Conservation (phyloP, 352 stramenopile species). For the Phytophthora pluvialis region DNA sequence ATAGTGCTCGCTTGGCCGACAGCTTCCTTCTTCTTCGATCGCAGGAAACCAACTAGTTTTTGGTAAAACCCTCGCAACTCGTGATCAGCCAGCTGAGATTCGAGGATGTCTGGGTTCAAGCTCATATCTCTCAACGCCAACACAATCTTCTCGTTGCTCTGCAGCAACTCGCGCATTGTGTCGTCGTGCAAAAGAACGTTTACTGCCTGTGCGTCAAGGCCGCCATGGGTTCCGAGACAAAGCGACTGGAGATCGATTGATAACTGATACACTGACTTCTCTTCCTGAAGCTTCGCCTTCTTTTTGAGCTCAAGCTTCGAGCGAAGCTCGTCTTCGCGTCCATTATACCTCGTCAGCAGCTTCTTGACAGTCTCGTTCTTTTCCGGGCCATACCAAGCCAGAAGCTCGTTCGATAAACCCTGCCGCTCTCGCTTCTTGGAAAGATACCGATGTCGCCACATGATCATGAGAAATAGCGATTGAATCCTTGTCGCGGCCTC, state of each 20-base stretch:
- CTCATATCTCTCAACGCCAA: constrained; percentile 72
- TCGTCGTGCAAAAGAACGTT: constrained; percentile 59
- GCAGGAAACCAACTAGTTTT: constrained; percentile 51
- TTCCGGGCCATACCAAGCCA: constrained; percentile 46
- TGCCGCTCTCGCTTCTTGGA: constrained; percentile 37
- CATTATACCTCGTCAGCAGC: constrained; percentile 49
- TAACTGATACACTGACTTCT: constrained; percentile 37
- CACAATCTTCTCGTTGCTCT: constrained; percentile 55
- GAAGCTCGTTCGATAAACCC: constrained; percentile 44
- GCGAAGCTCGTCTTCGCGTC: constrained; percentile 46
- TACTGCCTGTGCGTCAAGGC: constrained; percentile 45
- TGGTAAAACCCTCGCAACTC: constrained; percentile 64
- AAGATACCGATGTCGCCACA: constrained; percentile 34
- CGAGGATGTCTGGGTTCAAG: constrained; percentile 57
- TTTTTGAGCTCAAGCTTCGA: constrained; percentile 47
- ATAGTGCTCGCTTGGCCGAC: not conserved
- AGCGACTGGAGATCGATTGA: constrained; percentile 49
- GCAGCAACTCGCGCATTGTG: constrained; percentile 46
- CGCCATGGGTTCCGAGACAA: constrained; percentile 41
- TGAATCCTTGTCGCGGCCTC: constrained; percentile 44
- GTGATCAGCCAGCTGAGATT: constrained; percentile 51
- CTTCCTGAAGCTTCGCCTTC: constrained; percentile 23
- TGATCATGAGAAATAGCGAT: constrained; percentile 49
- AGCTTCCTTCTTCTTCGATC: constrained; percentile 23
- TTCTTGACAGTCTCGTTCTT: constrained; percentile 44